Conservation (phyloP, 768 basidiomycete genomes). For the Agrocybe praecox region DNA sequence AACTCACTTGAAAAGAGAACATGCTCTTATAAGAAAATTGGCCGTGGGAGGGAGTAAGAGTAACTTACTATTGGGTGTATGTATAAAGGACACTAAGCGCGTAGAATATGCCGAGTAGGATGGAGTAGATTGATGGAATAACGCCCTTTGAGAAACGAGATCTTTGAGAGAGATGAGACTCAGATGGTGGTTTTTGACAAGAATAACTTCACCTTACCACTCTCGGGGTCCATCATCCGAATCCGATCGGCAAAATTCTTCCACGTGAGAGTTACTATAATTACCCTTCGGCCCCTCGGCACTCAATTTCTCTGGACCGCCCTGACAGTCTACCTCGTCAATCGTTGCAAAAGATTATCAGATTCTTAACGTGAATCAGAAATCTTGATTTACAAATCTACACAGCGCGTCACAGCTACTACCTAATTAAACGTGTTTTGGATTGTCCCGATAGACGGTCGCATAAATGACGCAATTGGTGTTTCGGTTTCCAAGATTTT, state of each 20-base stretch:
- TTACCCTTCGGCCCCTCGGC: background rate
- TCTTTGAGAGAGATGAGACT: background rate
- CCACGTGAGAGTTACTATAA: slow-evolving; percentile 20
- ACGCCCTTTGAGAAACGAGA: background rate
- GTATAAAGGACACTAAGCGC: slow-evolving; percentile 1
- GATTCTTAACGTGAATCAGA: too few relatives aligned
- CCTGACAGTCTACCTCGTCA: too few relatives aligned
- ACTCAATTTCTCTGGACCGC: too few relatives aligned
- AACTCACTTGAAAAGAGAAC: slow-evolving; percentile 36
- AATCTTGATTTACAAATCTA: too few relatives aligned
- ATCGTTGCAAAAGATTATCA: too few relatives aligned
- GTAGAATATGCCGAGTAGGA: slow-evolving; percentile 10
- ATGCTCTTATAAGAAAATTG: slow-evolving; percentile 14
- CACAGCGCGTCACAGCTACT: too few relatives aligned
- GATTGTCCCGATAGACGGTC: too few relatives aligned
- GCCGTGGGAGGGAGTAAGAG: slow-evolving; percentile 14
- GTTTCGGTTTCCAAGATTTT: too few relatives aligned
- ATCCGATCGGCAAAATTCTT: slow-evolving; percentile 3
- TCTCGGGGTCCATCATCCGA: background rate
- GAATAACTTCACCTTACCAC: slow-evolving; percentile 4
- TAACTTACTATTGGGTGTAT: slow-evolving; percentile 6
- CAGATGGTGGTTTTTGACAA: background rate
- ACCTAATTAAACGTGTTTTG: too few relatives aligned
- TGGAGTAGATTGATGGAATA: background rate
- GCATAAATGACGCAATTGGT: too few relatives aligned